Conservation (phyloP, 768 basidiomycete genomes). For the Lactarius pseudohatsudake region DNA sequence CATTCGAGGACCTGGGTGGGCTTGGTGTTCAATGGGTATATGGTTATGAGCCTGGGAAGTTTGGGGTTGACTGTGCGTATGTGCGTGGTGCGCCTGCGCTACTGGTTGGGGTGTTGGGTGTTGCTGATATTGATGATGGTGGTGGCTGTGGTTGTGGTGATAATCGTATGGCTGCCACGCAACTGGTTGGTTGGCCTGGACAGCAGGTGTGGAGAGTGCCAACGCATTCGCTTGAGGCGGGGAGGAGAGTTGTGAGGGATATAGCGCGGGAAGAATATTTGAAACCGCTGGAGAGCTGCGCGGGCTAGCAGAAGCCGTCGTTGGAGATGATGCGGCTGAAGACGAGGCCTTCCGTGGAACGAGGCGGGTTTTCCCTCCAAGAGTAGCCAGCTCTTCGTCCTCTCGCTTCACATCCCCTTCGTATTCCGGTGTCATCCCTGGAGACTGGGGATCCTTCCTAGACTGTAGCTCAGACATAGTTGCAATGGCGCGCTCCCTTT, state of each 20-base stretch:
- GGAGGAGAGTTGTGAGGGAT: constrained; percentile 47
- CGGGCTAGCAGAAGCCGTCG: constrained; percentile 37
- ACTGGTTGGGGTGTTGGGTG: constrained; percentile 8
- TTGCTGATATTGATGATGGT: constrained; percentile 16
- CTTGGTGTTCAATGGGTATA: constrained; percentile 23
- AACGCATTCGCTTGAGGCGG: constrained; percentile 38
- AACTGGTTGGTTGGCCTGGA: constrained; percentile 8
- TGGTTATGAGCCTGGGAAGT: constrained; percentile 16
- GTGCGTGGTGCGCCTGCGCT: constrained; percentile 12
- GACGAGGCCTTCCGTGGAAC: constrained; percentile 48
- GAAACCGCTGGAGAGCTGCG: constrained; percentile 30
- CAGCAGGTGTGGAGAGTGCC: constrained; percentile 3
- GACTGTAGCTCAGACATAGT: constrained; percentile 39
- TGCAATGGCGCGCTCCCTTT: constrained; percentile 49
- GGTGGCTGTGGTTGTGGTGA: constrained; percentile 4
- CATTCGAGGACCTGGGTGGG: constrained; percentile 12
- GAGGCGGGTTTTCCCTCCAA: constrained; percentile 64
- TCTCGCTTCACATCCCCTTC: constrained; percentile 51
- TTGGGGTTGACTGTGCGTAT: constrained; percentile 19
- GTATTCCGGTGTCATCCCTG: constrained; percentile 23
- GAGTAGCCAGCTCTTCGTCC: constrained; percentile 57
- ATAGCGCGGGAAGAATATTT: constrained; percentile 33
- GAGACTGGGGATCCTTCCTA: constrained; percentile 37
- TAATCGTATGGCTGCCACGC: constrained; percentile 20
- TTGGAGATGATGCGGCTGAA: constrained; percentile 40